Conservation (phyloP, 1,139 yeast genomes). For the Pichia norvegensis region DNA sequence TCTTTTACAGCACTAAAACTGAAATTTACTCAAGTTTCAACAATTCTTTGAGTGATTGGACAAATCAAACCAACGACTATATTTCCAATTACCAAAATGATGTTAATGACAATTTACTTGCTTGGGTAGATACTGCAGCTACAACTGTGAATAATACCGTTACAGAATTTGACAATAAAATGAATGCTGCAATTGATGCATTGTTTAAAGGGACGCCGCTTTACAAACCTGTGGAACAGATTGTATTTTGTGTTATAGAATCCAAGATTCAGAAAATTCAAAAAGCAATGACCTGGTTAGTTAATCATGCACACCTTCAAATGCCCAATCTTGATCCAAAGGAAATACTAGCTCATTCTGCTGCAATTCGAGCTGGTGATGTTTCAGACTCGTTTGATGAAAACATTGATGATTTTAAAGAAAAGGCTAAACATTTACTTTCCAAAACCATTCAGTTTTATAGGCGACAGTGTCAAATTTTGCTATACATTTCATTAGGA, state of each 20-base stretch:
- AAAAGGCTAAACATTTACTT: conserved; percentile 25
- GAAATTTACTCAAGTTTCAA: conserved; percentile 17
- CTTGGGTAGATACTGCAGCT: conserved; percentile 55
- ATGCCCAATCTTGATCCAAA: conserved; percentile 46
- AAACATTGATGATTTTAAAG: conserved; percentile 20
- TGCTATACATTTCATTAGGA: conserved; percentile 38
- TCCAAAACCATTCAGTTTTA: conserved; percentile 29
- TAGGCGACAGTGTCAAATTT: conserved; percentile 33
- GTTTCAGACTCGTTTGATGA: conserved; percentile 9
- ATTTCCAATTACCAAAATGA: conserved; percentile 36
- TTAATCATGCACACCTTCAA: conserved; percentile 49
- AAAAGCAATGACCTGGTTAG: conserved; percentile 72
- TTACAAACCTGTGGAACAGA: conserved; percentile 50
- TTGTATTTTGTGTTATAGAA: conserved; percentile 75
- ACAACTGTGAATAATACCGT: conserved; percentile 49
- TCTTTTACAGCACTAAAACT: conserved; percentile 13
- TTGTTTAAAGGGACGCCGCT: conserved; percentile 66
- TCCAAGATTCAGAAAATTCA: conserved; percentile 59
- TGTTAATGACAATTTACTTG: conserved; percentile 59
- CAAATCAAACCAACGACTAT: conserved; percentile 41
- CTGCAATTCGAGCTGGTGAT: conserved; percentile 7
- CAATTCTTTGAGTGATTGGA: conserved; percentile 36
- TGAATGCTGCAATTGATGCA: conserved; percentile 47
- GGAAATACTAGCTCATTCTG: conserved; percentile 20
- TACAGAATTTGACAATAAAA: conserved; percentile 37